These are phyloP conservation scores for Schizochytrium sp. DNA, from an alignment of 108 stramenopile species.

Conservation along the genomic window DNA sequence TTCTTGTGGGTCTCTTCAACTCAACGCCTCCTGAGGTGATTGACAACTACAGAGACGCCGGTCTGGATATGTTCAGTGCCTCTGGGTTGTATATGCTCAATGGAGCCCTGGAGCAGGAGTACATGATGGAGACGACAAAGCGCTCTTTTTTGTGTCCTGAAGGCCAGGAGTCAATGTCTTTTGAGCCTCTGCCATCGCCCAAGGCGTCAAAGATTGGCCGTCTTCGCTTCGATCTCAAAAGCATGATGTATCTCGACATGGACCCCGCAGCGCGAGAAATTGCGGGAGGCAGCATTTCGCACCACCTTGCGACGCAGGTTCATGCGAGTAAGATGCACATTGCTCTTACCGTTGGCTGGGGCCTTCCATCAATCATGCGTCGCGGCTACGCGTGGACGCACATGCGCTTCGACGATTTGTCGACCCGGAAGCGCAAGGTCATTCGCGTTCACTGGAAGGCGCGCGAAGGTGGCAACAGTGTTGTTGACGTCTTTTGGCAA, in stretches of 20 bases:
- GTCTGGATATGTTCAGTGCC: not conserved
- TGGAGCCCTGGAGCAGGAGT: not conserved
- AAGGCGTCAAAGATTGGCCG: not conserved
- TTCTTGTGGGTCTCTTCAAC: not conserved
- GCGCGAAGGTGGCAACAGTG: too few species aligned
- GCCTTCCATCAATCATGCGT: not conserved
- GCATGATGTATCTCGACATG: not conserved
- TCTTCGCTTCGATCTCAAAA: not conserved
- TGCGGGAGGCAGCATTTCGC: not conserved
- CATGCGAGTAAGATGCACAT: constrained; percentile 3
- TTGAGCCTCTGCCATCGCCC: not conserved
- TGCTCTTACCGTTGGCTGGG: not conserved
- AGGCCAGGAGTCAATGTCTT: not conserved
- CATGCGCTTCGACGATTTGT: not conserved
- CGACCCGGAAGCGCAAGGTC: not conserved
- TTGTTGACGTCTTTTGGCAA: not conserved
- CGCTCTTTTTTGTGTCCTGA: not conserved
- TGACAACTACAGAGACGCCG: not conserved
- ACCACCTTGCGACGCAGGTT: not conserved
- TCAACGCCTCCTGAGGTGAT: not conserved
- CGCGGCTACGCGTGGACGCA: not conserved
- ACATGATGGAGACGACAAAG: not conserved
- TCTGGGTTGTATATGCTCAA: not conserved
- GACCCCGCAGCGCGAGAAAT: not conserved
- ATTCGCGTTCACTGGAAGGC: constrained; percentile 1